Conservation (phyloP, 805 yeast species). For the Yarrowia osloensis region DNA sequence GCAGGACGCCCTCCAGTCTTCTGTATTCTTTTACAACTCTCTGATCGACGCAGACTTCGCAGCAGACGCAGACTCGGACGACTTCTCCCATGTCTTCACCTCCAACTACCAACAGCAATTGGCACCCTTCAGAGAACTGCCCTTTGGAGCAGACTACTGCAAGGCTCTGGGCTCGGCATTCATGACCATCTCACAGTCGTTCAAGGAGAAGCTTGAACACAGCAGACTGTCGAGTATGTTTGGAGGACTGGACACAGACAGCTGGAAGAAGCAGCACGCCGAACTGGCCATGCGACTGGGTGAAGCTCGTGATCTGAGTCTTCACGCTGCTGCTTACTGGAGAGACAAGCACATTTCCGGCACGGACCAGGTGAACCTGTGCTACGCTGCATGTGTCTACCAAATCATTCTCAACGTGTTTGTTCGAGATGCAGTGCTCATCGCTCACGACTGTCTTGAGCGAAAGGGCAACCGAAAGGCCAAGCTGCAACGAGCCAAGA, state of each 20-base stretch:
- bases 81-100: constrained; percentile 9
- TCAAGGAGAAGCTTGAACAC: constrained; percentile 18
- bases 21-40: constrained; percentile 11
- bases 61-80: neutral
- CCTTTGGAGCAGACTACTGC: constrained; percentile 24
- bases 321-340: constrained; percentile 22
- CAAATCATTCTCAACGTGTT: constrained; percentile 24
- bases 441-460: constrained; percentile 6
- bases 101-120: constrained; percentile 12
- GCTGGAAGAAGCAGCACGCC: constrained; percentile 25
- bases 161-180: constrained; percentile 20
- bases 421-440: neutral
- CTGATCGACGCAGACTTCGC: neutral
- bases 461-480: constrained; percentile 2
- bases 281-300: constrained; percentile 17
- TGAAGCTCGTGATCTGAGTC: constrained; percentile 1
- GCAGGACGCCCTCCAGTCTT: constrained; percentile 3
- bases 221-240: constrained; percentile 3
- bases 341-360: constrained; percentile 4
- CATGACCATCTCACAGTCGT: constrained; percentile 24
- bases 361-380: constrained; percentile 19
- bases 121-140: constrained; percentile 19
- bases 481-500: constrained; percentile 1
- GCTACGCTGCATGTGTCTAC: constrained; percentile 19
- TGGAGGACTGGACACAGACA: constrained; percentile 1